Evolutionary conservation across 2,329 filamentous ascomycete genomes (phyloP), one percentile per base, ranked within the genome.

Genomic region (Exutisphaerella laricina): DNA sequence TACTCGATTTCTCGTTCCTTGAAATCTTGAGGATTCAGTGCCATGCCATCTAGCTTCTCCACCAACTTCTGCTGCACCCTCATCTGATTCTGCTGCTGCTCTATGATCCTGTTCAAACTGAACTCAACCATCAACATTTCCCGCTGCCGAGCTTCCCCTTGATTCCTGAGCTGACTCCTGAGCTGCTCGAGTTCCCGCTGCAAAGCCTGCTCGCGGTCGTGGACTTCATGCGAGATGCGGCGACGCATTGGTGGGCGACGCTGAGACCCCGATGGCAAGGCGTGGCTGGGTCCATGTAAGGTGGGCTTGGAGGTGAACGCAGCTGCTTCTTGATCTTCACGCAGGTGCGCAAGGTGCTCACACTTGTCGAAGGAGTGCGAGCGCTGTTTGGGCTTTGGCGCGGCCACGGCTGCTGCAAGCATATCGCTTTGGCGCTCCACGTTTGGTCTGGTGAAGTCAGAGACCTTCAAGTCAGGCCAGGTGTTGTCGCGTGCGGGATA

Each of bases 41-140:
- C 41, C 41, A 48, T 32, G 4, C 25, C 32, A n/a, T 14, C 34
- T 10, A 48, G 14, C 37, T 36, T 40, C n/a, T 39, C 23, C 12
- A 48, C 20, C 21, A 48, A 14, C 21, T 32, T 23, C 28, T 41
- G 36, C 22, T 48, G 45, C 10, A 45, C 41, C 7, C 31, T 20
- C 45, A 48, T 48, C 22, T 45, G 45, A 23, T 39, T 39, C 17
- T 22, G 39, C 33, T 48, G 45, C 33, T 38, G 37, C 32, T 48
- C 45, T 3, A 38, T 16, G 17, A 48, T 48, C 6, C 45, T 26
- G 16, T 37, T 40, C 10, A 48, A 16, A 2, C 28, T 33, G 18
- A 48, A 45, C 5, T 29, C 33, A 9, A 48, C 45, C 5, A 38
- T 32, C 25, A 37, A 12, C 12, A 38, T 17, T 17, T 48, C 45